Conservation (phyloP, 228 moss, liverwort and hornwort genomes). For the Sphagnum magellanicum region DNA sequence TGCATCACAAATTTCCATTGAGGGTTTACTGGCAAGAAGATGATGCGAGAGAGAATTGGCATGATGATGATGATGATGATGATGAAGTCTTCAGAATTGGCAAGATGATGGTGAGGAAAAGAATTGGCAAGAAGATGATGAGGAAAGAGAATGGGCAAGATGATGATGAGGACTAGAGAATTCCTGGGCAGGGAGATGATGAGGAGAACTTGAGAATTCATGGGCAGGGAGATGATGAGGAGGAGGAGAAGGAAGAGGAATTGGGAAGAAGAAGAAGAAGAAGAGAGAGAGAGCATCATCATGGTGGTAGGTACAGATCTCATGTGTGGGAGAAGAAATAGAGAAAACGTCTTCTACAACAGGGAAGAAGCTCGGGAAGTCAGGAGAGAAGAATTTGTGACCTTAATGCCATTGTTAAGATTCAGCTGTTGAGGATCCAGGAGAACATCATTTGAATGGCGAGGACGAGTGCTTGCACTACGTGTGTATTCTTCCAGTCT, state of each 20-base stretch:
- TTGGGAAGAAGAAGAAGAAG: slow-evolving; percentile 4
- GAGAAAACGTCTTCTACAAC: background rate
- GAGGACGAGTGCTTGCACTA: slow-evolving; percentile 68
- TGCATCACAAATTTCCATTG: background rate
- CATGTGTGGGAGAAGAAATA: background rate
- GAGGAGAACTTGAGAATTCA: too few species aligned
- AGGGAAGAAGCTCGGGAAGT: background rate
- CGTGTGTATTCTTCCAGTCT: slow-evolving; percentile 56
- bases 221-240: too few species aligned
- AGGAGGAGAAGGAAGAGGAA: background rate
- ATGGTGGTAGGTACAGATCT: background rate
- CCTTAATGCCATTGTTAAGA: slow-evolving; percentile 37
- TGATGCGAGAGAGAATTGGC: too few species aligned
- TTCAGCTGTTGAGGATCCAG: slow-evolving; percentile 72
- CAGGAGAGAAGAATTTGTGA: slow-evolving; percentile 6
- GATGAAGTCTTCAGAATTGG: too few species aligned
- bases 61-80: too few species aligned
- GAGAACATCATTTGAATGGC: slow-evolving; percentile 67
- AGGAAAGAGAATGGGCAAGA: too few species aligned
- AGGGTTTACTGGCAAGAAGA: too few species aligned
- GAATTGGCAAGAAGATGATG: too few species aligned
- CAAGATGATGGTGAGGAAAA: too few species aligned
- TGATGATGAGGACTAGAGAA: too few species aligned
- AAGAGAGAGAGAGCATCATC: background rate
- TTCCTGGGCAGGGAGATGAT: too few species aligned